These are phyloP conservation scores for Chalciporus piperatus DNA, from an alignment of 768 basidiomycete genomes.

Conservation along the genomic window DNA sequence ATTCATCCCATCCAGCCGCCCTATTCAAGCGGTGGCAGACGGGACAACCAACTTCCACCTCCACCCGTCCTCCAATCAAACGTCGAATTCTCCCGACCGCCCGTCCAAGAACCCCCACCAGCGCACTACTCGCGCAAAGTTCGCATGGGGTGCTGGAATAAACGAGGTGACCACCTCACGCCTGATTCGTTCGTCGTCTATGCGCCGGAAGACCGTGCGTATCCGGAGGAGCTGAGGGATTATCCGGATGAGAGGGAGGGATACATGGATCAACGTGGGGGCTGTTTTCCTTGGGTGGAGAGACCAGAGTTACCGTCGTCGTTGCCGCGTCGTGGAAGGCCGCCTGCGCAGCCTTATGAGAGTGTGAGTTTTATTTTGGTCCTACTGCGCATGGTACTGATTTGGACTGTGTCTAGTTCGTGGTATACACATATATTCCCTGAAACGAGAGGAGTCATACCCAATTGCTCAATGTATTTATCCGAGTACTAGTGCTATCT, in stretches of 20 bases:
- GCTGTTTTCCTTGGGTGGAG: constrained; percentile 38
- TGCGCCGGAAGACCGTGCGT: constrained; percentile 53
- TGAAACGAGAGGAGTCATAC: constrained; percentile 6
- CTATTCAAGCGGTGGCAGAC: constrained; percentile 8
- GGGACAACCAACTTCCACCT: constrained; percentile 29
- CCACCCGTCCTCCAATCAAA: constrained; percentile 26
- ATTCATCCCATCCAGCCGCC: constrained; percentile 1
- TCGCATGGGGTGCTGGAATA: constrained; percentile 69
- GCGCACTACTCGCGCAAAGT: constrained; percentile 30
- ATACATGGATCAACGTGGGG: constrained; percentile 54
- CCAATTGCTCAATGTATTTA: constrained; percentile 16
- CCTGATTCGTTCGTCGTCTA: constrained; percentile 57
- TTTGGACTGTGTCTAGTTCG: constrained; percentile 30
- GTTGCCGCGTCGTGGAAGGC: constrained; percentile 53
- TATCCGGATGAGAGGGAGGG: constrained; percentile 58
- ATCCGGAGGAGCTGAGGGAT: constrained; percentile 56
- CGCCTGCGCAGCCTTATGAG: constrained; percentile 56
- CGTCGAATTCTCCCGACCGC: constrained; percentile 26
- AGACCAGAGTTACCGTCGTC: constrained; percentile 62
- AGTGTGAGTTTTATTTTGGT: constrained; percentile 42
- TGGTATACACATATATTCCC: constrained; percentile 36
- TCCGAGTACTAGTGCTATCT: constrained; percentile 11
- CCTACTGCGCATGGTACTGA: neutral
- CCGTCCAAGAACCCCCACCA: constrained; percentile 29
- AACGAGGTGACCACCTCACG: constrained; percentile 71